Evolutionary conservation across 2,329 filamentous ascomycete species (phyloP), one percentile per base, ranked within the genome.

Genomic region (Talaromyces piceae): DNA sequence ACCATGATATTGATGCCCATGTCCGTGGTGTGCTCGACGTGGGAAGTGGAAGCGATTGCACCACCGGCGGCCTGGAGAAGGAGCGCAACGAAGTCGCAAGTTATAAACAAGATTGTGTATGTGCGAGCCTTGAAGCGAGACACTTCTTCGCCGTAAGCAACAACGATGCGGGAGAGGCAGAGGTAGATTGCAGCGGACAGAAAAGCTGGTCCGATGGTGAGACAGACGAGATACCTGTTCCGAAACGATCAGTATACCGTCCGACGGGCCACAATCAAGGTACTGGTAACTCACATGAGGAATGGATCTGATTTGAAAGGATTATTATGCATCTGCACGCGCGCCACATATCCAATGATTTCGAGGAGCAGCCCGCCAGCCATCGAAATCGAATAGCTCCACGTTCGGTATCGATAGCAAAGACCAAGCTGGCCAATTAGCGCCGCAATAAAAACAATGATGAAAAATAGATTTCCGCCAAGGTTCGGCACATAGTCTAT

Each of bases 141-240:
- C 47, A 67, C 61, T 11, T 61, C 50, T 22, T 61, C 58, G 45
- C 63, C 67, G 51, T 67, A 71, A 28, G 65, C 54, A 27, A 61
- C 60, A 45, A 72, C 63, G 45, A 73, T 67, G 26, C 66, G 65
- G 3, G 66, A 65, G 8, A 86, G 68, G 54, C 79, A 83, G 47
- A 87, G 68, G 60, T 87, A 87, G 37, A 86, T 76, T 1, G 75
- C 79, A 1, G 80, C 83, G 7, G 80, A 77, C 62, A 85, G 72
- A 61, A 85, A 86, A 1, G 82, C 82, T 0, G 84, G 83, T 0
- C 73, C 82, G 53, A 86, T 76, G 3, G 82, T 86, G 51, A 87
- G 71, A 56, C 77, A 80, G 60, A 79, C 75, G 31, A 83, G 77
- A 62, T 84, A 80, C 31, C 82, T 77, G 44, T 50, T 78, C 59